Conservation (phyloP, 2,329 filamentous ascomycete species). For the Hymenoscyphus occultus region DNA sequence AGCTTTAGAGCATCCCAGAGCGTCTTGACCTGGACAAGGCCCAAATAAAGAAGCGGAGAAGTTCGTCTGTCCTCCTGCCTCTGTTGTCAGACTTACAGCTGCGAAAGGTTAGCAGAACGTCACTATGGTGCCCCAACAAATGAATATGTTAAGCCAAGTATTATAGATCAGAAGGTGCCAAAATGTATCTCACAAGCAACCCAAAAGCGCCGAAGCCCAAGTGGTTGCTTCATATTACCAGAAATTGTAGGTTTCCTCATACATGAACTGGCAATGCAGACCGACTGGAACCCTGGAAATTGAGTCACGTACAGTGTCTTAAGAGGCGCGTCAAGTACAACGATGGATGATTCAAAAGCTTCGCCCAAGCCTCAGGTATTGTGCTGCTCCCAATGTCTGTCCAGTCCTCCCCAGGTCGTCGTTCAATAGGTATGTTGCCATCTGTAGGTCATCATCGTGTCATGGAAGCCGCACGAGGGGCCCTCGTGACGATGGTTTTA, state of each 20-base stretch:
- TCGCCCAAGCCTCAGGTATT: neutral
- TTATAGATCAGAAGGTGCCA: conserved; percentile 18
- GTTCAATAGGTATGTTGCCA: conserved; percentile 48
- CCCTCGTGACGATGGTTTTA: conserved; percentile 84
- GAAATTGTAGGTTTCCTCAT: conserved; percentile 39
- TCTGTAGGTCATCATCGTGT: conserved; percentile 66
- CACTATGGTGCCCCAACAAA: neutral
- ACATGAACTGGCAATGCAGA: neutral
- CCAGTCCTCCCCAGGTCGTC: neutral
- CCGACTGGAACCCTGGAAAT: neutral
- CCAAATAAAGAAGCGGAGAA: neutral
- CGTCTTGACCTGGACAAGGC: too few species aligned
- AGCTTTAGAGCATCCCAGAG: too few species aligned
- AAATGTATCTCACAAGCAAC: conserved; percentile 47
- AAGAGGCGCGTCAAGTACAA: neutral
- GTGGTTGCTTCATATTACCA: conserved; percentile 55
- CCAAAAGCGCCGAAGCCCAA: conserved; percentile 38
- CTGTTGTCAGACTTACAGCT: neutral
- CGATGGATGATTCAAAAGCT: neutral
- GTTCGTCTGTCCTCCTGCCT: neutral
- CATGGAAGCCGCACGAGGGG: conserved; percentile 57
- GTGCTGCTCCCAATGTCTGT: neutral
- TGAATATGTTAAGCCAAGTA: neutral
- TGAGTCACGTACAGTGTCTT: conserved; percentile 17
- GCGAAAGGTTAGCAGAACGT: neutral